These are phyloP conservation scores for Fraxinus albicans DNA, from an alignment of 305 asterid species.

Conservation along the genomic window DNA sequence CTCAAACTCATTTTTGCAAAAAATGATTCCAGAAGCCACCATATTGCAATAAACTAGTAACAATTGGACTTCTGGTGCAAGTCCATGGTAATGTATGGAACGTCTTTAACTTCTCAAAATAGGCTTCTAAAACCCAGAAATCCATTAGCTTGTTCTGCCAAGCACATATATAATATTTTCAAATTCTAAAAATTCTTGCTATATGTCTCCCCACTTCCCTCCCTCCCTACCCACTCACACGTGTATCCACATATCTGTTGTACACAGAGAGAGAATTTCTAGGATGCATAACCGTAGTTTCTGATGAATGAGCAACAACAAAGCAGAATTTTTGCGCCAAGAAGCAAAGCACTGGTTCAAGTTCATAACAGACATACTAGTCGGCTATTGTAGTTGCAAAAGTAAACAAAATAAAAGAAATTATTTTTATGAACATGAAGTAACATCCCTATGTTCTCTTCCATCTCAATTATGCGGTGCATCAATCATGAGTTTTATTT, in stretches of 20 bases:
- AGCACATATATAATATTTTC: background rate
- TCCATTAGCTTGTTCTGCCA: background rate
- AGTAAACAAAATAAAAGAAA: background rate
- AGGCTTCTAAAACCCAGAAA: background rate
- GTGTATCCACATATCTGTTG: background rate
- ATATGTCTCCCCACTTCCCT: background rate
- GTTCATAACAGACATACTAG: background rate
- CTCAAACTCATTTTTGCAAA: background rate
- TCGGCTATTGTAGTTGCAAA: background rate
- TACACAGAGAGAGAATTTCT: background rate
- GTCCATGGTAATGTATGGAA: background rate
- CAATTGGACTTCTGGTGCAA: background rate
- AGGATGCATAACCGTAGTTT: background rate
- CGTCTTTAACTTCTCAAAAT: background rate
- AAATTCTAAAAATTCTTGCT: background rate
- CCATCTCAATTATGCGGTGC: background rate
- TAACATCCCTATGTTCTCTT: background rate
- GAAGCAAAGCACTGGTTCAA: background rate
- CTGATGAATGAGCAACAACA: background rate
- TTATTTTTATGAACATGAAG: background rate
- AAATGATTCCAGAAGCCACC: background rate
- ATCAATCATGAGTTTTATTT: background rate
- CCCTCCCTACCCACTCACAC: background rate
- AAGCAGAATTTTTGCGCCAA: background rate
- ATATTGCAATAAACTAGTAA: background rate